Conservation (phyloP, 805 yeast genomes). For the Wickerhamomyces silvicola region DNA sequence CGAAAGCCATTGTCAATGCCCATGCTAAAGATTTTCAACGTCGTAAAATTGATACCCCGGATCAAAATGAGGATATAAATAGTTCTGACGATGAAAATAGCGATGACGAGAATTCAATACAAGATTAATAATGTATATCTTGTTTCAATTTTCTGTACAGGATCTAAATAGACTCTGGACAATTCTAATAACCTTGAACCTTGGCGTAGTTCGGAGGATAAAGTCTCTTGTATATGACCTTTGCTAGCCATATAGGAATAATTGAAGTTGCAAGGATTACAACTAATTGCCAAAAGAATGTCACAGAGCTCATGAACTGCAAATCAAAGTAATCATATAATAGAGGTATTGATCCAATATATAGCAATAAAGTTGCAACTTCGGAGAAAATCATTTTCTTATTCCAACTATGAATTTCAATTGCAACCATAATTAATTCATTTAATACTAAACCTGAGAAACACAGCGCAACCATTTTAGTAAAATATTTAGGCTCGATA, state of each 20-base stretch:
- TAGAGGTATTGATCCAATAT: conserved; percentile 73
- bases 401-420: conserved; percentile 91
- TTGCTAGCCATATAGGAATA: conserved; percentile 85
- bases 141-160: neutral
- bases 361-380: conserved; percentile 59
- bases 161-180: neutral
- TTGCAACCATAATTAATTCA: conserved; percentile 88
- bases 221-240: conserved; percentile 64
- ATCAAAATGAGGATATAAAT: conserved; percentile 12
- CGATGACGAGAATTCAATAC: conserved; percentile 23
- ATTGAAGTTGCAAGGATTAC: conserved; percentile 64
- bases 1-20: conserved; percentile 60
- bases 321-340: conserved; percentile 83
- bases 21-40: conserved; percentile 80
- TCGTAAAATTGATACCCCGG: conserved; percentile 13
- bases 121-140: conserved; percentile 4
- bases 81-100: conserved; percentile 26
- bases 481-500: conserved; percentile 45
- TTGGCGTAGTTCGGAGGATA: conserved; percentile 96
- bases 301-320: conserved; percentile 46
- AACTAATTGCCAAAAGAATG: conserved; percentile 63
- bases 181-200: conserved; percentile 66
- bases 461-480: conserved; percentile 77
- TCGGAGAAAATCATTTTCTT: conserved; percentile 68
- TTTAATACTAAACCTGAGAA: conserved; percentile 75